Evolutionary conservation across 2,329 filamentous ascomycete genomes (phyloP).

Genomic region (Arthrocladium fulminans): DNA sequence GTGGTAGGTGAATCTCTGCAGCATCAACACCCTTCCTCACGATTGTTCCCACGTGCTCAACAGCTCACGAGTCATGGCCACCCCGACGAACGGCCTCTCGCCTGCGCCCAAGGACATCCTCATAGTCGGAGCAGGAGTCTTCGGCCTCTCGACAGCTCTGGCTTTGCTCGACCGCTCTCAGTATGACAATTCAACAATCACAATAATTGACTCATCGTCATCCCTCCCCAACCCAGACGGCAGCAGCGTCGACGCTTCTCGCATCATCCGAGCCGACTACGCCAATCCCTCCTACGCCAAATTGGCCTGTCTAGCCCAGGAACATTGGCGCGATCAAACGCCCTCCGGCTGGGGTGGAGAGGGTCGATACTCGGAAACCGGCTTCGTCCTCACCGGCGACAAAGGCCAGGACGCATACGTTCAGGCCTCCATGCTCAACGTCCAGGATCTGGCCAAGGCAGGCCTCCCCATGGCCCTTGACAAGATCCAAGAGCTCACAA

Average conservation of each 20-base stretch:
- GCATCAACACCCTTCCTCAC: background rate
- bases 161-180: slow-evolving; percentile 52
- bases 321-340: slow-evolving; percentile 19
- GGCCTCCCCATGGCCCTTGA: slow-evolving; percentile 7
- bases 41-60: background rate
- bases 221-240: slow-evolving; percentile 50
- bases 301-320: slow-evolving; percentile 62
- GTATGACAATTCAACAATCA: slow-evolving; percentile 35
- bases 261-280: slow-evolving; percentile 67
- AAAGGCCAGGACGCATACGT: slow-evolving; percentile 15
- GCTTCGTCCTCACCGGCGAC: slow-evolving; percentile 33
- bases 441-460: slow-evolving; percentile 23
- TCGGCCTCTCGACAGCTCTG: slow-evolving; percentile 60
- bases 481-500: slow-evolving; percentile 9
- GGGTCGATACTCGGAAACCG: slow-evolving; percentile 37
- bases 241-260: slow-evolving; percentile 52
- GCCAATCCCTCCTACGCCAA: slow-evolving; percentile 66
- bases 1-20: background rate
- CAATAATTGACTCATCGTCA: slow-evolving; percentile 48
- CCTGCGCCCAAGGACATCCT: slow-evolving; percentile 31
- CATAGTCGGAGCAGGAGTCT: slow-evolving; percentile 60
- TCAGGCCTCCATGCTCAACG: slow-evolving; percentile 13
- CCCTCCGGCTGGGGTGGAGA: slow-evolving; percentile 31
- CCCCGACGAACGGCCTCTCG: too few relatives aligned
- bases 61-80: slow-evolving; percentile 2